Evolutionary conservation across 2,329 filamentous ascomycete species (phyloP).

Genomic region (Penicillium freii): DNA sequence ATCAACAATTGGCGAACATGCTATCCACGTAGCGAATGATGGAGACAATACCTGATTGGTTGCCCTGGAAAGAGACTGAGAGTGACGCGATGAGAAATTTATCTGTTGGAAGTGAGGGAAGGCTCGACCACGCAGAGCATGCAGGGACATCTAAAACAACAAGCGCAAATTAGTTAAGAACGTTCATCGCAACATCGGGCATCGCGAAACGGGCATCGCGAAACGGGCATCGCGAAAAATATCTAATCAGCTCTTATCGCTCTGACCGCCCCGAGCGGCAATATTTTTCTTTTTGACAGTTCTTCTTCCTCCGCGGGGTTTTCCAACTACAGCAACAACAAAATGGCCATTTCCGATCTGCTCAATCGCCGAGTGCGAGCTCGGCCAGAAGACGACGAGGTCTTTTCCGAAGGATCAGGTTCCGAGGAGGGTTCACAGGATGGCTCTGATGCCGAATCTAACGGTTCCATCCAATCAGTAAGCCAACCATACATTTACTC

Average conservation of each 20-base stretch:
- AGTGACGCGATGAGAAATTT: not conserved
- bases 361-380: conserved; percentile 46
- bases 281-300: conserved; percentile 25
- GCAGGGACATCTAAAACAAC: not conserved
- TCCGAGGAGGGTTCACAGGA: conserved; percentile 23
- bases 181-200: not conserved
- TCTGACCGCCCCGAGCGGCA: conserved; percentile 29
- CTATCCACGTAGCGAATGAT: not conserved
- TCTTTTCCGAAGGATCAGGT: conserved; percentile 30
- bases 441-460: conserved; percentile 18
- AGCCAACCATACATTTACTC: not conserved
- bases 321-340: conserved; percentile 9
- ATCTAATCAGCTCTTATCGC: conserved; percentile 22
- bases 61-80: not conserved
- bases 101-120: not conserved
- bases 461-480: conserved; percentile 22
- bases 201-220: too few relatives aligned
- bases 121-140: not conserved
- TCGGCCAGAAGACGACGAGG: conserved; percentile 42
- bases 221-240: conserved; percentile 15
- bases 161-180: not conserved
- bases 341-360: conserved; percentile 39
- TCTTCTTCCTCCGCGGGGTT: conserved; percentile 10
- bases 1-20: not conserved
- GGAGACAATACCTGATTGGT: conserved; percentile 4